phyloP scores from a whole-genome alignment of 352 stramenopile genomes.

The Vaucheria bursata region DNA sequence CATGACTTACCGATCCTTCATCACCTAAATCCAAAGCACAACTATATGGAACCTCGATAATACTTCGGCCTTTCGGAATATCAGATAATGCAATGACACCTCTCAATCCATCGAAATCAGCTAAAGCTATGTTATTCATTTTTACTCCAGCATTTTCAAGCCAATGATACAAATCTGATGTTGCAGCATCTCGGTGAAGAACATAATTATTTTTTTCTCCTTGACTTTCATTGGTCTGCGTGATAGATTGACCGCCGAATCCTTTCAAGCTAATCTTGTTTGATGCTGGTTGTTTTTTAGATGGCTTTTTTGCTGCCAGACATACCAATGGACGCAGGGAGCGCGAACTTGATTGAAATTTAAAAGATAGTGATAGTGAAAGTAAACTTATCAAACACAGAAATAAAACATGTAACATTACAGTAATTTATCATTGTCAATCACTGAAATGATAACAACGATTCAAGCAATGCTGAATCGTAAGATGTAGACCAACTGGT shows the following conservation, averaged over 20 bases:
- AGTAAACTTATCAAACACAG: too few relatives aligned
- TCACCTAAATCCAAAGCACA: slow-evolving; percentile 55
- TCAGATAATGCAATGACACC: slow-evolving; percentile 53
- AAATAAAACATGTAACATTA: too few relatives aligned
- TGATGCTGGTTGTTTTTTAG: neutral
- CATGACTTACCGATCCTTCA: slow-evolving; percentile 52
- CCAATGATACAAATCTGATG: neutral
- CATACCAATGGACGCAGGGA: too few relatives aligned
- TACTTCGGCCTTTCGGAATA: slow-evolving; percentile 55
- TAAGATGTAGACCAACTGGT: too few relatives aligned
- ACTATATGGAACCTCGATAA: slow-evolving; percentile 59
- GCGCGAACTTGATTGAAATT: too few relatives aligned
- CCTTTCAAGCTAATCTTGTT: slow-evolving; percentile 1
- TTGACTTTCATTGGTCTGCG: neutral
- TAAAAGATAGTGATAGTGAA: too few relatives aligned
- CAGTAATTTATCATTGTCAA: too few relatives aligned
- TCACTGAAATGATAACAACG: too few relatives aligned
- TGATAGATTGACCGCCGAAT: neutral
- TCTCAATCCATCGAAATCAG: slow-evolving; percentile 37
- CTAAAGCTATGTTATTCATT: neutral
- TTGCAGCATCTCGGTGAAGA: neutral
- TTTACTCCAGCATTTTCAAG: neutral
- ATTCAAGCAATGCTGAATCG: too few relatives aligned
- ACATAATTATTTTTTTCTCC: neutral
- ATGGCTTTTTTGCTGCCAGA: slow-evolving; percentile 1